Conservation (phyloP, 2,329 filamentous ascomycete genomes). For the Nemania sp. region DNA sequence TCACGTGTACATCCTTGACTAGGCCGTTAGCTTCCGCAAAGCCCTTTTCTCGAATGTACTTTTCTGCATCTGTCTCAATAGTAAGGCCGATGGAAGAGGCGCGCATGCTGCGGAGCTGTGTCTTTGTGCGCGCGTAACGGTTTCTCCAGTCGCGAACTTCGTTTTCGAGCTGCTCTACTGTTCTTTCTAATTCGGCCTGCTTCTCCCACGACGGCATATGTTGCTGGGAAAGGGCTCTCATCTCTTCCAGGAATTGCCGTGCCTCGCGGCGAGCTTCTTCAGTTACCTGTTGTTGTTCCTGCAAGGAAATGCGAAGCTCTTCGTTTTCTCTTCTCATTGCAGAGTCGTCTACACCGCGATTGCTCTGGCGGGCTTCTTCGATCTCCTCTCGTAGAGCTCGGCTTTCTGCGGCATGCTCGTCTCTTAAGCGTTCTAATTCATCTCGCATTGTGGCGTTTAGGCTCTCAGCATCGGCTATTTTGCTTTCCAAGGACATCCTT, state of each 20-base stretch:
- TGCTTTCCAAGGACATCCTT: slow-evolving; percentile 75
- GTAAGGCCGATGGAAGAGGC: slow-evolving; percentile 82
- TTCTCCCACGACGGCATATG: slow-evolving; percentile 83
- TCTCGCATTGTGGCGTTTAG: slow-evolving; percentile 83
- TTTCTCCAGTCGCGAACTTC: slow-evolving; percentile 92
- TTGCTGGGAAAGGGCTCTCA: slow-evolving; percentile 85
- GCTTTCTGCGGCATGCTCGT: slow-evolving; percentile 74
- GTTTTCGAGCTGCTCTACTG: slow-evolving; percentile 80
- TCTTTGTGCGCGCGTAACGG: slow-evolving; percentile 88
- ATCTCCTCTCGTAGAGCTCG: slow-evolving; percentile 73
- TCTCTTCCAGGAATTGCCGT: slow-evolving; percentile 85
- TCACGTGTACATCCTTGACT: slow-evolving; percentile 92
- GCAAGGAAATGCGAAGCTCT: slow-evolving; percentile 72
- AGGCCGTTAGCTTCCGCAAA: slow-evolving; percentile 79
- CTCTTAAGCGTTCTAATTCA: slow-evolving; percentile 80
- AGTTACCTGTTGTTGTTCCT: slow-evolving; percentile 83
- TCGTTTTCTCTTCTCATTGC: slow-evolving; percentile 77
- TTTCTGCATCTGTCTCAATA: slow-evolving; percentile 76
- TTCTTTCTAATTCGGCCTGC: slow-evolving; percentile 81
- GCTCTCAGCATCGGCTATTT: slow-evolving; percentile 78
- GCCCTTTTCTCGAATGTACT: slow-evolving; percentile 72
- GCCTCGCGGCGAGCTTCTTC: slow-evolving; percentile 89
- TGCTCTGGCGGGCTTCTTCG: slow-evolving; percentile 61
- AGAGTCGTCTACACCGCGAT: slow-evolving; percentile 55
- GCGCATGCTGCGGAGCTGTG: slow-evolving; percentile 84